These are phyloP conservation scores for Volvox africanus DNA, from an alignment of 139 green algal species.

Conservation along the genomic window DNA sequence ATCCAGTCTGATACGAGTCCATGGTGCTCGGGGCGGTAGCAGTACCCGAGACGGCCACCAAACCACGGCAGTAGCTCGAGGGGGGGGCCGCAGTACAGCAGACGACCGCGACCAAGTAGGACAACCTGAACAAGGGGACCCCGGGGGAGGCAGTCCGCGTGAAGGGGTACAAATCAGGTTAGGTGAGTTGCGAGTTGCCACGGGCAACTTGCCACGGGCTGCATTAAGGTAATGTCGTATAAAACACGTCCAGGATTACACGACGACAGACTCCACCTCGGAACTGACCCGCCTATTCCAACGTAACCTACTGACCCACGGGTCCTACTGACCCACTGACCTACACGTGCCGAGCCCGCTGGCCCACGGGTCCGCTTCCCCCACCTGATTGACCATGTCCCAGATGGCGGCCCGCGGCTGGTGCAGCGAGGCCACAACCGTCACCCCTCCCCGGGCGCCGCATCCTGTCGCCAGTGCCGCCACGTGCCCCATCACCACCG, in stretches of 20 bases:
- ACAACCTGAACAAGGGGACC: constrained; percentile 17
- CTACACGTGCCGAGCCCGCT: too few relatives aligned
- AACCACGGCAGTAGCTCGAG: constrained; percentile 62
- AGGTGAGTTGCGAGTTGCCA: too few relatives aligned
- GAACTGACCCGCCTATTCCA: too few relatives aligned
- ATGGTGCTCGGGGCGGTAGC: constrained; percentile 46
- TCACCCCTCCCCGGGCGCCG: constrained; percentile 16
- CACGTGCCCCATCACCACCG: constrained; percentile 71
- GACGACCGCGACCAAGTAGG: constrained; percentile 26
- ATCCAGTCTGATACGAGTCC: constrained; percentile 61
- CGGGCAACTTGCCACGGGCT: too few relatives aligned
- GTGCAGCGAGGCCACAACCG: constrained; percentile 71
- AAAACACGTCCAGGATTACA: too few relatives aligned
- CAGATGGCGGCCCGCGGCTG: constrained; percentile 72
- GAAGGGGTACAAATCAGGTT: too few relatives aligned
- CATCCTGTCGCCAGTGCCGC: constrained; percentile 54
- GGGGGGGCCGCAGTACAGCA: constrained; percentile 62
- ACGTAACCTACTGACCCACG: background rate
- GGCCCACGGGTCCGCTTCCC: background rate
- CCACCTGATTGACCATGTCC: constrained; percentile 60
- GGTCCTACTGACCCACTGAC: background rate
- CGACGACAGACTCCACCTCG: too few relatives aligned
- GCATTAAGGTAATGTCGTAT: too few relatives aligned
- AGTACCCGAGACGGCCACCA: constrained; percentile 50
- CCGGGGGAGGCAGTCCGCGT: too few relatives aligned